Conservation (phyloP, 2,329 filamentous ascomycete genomes). For the Fusarium pilosicola region DNA sequence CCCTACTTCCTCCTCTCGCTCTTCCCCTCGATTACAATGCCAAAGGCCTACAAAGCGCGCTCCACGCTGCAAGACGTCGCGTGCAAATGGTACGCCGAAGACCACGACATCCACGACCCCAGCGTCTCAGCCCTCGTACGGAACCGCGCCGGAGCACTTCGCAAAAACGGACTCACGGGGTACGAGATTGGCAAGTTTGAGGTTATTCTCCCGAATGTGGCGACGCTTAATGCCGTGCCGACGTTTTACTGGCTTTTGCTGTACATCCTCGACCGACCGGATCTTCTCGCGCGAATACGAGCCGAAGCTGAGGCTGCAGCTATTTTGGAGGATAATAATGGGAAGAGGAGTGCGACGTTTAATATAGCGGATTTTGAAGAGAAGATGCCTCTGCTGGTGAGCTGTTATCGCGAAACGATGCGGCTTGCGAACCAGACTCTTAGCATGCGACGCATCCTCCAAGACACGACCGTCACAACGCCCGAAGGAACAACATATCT, state of each 20-base stretch:
- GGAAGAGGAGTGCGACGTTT: conserved; percentile 40
- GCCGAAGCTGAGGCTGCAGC: conserved; percentile 29
- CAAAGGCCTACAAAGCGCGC: conserved; percentile 45
- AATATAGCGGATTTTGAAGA: conserved; percentile 51
- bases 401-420: conserved; percentile 57
- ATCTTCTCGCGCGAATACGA: conserved; percentile 34
- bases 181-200: conserved; percentile 47
- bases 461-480: conserved; percentile 52
- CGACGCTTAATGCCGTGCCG: conserved; percentile 50
- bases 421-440: conserved; percentile 53
- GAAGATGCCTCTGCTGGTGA: conserved; percentile 55
- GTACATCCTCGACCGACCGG: conserved; percentile 44
- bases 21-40: conserved; percentile 45
- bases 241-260: conserved; percentile 51
- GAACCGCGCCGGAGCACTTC: conserved; percentile 43
- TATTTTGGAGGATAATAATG: not conserved
- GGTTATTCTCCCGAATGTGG: conserved; percentile 43
- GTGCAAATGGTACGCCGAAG: conserved; percentile 45
- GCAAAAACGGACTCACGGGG: conserved; percentile 44
- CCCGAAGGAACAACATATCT: conserved; percentile 41
- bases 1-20: conserved; percentile 45
- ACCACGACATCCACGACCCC: conserved; percentile 41
- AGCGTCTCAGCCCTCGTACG: conserved; percentile 43
- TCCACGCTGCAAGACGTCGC: conserved; percentile 42
- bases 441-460: conserved; percentile 53